Base-by-base conservation (phyloP, 2,329 filamentous ascomycete genomes). In the Penicillium sclerotigenum region DNA sequence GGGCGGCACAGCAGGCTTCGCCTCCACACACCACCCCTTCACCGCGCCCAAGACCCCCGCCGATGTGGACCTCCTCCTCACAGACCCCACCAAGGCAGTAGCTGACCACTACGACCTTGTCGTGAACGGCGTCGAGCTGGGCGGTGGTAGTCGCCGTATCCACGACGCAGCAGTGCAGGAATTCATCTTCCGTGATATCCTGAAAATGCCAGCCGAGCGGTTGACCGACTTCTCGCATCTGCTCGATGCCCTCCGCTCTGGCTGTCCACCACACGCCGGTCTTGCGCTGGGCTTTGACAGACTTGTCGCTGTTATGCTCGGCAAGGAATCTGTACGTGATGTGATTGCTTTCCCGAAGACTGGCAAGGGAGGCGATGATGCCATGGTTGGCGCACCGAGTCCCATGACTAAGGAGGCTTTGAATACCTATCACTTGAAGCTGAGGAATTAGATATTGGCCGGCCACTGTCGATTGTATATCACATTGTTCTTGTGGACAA, bases 331-430 rank as follows among this genome's bases (percentile, higher is more conserved):
- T 1, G 88, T 99, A 3, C 81, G 90, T 57, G 93, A 99, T 76
- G 93, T 99, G 1, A 97, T 99, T 73, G 92, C 92, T 0, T 99
- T 99, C 69, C 95, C 94, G 0, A 99, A 99, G 79, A 92, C 85
- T 59, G 91, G 91, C 59, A 91, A 87, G 71, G 92, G 93, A 0
- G 89, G 94, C 0, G 89, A 96, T 69, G 94, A 99, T 75, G 74
- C 85, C 54, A 83, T 96, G 73, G 90, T 96, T 3, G 86, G 84
- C 65, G 90, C 89, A 59, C 94, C 94, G 0, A 86, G 86, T 48
- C 73, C 72, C 60, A 79, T 96, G 61, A 89, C 82, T 0, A 75
- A 83, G 56, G 82, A 83, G 58, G 80, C 83, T 57, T 71, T 86
- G 66, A 71, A 76, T 59, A 83, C 80, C 2, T 88, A 88, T 76